Percentiles rank a stretch among this genome's conserved stretches.
Evolutionary conservation across 2,329 filamentous ascomycete species (phyloP).

Genomic region (Mycosphaerella arachidis): DNA sequence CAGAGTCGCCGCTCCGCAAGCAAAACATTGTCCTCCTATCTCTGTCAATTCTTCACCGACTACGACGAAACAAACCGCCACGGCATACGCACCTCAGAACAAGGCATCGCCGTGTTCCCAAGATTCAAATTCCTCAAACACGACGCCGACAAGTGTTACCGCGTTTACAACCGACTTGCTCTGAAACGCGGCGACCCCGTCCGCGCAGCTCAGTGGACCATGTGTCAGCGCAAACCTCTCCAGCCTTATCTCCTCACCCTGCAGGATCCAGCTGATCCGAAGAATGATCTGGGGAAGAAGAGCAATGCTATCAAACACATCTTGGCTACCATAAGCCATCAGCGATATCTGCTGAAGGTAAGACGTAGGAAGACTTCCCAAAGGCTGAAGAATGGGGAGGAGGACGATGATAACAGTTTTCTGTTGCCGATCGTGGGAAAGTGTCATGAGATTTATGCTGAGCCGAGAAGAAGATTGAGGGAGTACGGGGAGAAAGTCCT

Average conservation of each 20-base stretch:
- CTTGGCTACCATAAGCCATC: slow-evolving; percentile 38
- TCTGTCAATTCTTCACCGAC: slow-evolving; percentile 49
- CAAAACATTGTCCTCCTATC: slow-evolving; percentile 32
- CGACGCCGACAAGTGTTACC: slow-evolving; percentile 1
- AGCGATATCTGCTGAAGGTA: neutral
- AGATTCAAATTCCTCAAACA: slow-evolving; percentile 38
- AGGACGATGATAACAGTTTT: slow-evolving; percentile 7
- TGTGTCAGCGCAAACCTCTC: slow-evolving; percentile 32
- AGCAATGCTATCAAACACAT: slow-evolving; percentile 49
- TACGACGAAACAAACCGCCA: slow-evolving; percentile 34
- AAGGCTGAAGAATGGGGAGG: neutral
- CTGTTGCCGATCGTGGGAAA: slow-evolving; percentile 26
- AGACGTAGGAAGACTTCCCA: neutral
- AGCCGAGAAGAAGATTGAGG: slow-evolving; percentile 22
- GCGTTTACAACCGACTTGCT: slow-evolving; percentile 12
- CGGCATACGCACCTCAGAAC: slow-evolving; percentile 41
- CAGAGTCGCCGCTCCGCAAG: neutral
- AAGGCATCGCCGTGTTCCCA: slow-evolving; percentile 47
- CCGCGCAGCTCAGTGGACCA: slow-evolving; percentile 35
- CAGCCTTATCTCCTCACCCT: slow-evolving; percentile 48
- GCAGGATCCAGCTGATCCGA: slow-evolving; percentile 56
- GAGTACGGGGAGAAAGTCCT: slow-evolving; percentile 21
- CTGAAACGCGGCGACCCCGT: slow-evolving; percentile 17
- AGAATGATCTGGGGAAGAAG: slow-evolving; percentile 54
- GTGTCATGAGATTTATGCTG: slow-evolving; percentile 25